Evolutionary conservation across 768 basidiomycete genomes (phyloP), one percentile per base, ranked within the genome.

Genomic region (Rhizopogon roseolus): DNA sequence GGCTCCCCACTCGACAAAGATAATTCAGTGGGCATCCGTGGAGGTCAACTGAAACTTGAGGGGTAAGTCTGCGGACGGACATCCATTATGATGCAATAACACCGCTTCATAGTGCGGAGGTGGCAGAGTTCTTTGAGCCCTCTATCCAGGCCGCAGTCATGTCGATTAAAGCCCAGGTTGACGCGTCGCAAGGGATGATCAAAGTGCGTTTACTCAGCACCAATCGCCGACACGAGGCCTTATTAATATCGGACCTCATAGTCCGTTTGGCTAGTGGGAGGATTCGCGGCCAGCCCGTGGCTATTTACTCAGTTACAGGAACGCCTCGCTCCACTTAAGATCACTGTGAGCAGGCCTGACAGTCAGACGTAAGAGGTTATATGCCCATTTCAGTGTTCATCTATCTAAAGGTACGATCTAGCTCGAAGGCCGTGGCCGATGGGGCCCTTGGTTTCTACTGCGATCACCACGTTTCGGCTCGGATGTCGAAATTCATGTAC

Each of bases 231-330:
- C 14, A 58, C 5, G 36, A n/a, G 37, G 44, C 1, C 34, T 55
- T 38, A 52, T 34, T 17, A 41, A 38, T 60, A 43, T 60, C 50
- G 22, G 22, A 22, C 3, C 50, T 53, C 34, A 25, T 53, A 89
- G 85, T 88, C 86, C n/a, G 82, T 91, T 5, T 91, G 88, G 74
- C 72, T 91, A 22, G 89, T 91, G 9, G 89, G 89, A 62, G 89
- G 89, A 44, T 91, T 90, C 59, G 89, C 89, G 2, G 88, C 89
- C 0, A 89, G 86, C 54, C 85, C 87, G 1, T 90, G 88, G 87
- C 72, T 90, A 29, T 90, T 89, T 66, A 66, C 75, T 27, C 88
- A 91, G 65, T 74, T 90, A 16, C 85, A 89, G 72, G 84, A 85
- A 56, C 81, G 81, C 27, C 78, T 90, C 13, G 71, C 71, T 4